Conservation (phyloP, 2,329 filamentous ascomycete genomes). For the Clarireedia homoeocarpa region DNA sequence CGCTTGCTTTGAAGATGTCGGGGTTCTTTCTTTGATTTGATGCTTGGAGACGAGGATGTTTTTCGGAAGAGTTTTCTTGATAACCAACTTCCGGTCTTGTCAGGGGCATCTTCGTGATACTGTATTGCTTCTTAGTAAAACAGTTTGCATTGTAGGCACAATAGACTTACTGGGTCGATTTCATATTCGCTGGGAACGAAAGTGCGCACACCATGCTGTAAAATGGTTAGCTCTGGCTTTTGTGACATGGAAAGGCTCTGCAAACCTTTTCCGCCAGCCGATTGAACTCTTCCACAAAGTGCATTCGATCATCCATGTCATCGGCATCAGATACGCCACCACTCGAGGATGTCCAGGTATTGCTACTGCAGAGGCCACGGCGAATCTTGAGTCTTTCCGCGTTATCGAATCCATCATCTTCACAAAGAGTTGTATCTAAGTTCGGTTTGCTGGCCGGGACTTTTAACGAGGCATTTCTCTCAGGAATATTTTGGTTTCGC, state of each 20-base stretch:
- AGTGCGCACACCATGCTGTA: conserved; percentile 43
- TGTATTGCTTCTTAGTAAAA: background rate
- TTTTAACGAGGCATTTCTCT: conserved; percentile 15
- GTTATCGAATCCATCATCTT: background rate
- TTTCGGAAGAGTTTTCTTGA: conserved; percentile 31
- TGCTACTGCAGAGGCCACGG: conserved; percentile 31
- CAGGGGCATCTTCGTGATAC: conserved; percentile 10
- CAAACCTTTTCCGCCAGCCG: conserved; percentile 48
- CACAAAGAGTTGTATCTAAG: background rate
- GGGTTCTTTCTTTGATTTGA: conserved; percentile 19
- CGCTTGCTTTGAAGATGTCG: conserved; percentile 36
- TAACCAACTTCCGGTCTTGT: conserved; percentile 33
- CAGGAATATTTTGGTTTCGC: conserved; percentile 15
- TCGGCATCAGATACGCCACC: conserved; percentile 41
- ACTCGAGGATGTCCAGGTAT: conserved; percentile 51
- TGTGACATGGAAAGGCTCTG: background rate
- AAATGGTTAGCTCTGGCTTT: background rate
- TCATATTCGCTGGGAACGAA: conserved; percentile 23
- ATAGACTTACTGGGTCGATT: conserved; percentile 14
- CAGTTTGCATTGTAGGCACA: background rate
- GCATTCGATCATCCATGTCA: conserved; percentile 39
- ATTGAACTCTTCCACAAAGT: conserved; percentile 52
- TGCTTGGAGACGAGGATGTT: conserved; percentile 29
- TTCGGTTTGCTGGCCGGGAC: background rate
- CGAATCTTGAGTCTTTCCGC: background rate